phyloP scores from a whole-genome alignment of 768 basidiomycete genomes.

The Pleurotus tuoliensis region DNA sequence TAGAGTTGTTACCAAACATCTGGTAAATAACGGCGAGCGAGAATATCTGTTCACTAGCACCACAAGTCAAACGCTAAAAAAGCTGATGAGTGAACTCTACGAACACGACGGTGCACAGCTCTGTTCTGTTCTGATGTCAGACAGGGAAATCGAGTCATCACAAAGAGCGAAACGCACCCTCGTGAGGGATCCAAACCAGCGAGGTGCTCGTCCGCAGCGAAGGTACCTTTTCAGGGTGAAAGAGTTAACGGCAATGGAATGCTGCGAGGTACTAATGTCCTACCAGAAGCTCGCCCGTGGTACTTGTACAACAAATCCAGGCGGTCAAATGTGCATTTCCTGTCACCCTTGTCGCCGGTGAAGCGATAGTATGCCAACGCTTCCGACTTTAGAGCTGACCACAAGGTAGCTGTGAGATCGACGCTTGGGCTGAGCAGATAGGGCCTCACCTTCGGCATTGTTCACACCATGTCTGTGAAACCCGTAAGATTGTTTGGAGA shows the following conservation, averaged over 20 bases:
- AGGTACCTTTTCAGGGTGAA: conserved; percentile 24
- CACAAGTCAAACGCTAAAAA: background rate
- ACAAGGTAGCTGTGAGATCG: too few species aligned
- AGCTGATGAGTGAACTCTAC: conserved; percentile 4
- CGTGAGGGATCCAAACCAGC: conserved; percentile 38
- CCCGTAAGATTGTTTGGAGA: background rate
- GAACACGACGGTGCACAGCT: conserved; percentile 38
- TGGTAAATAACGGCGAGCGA: conserved; percentile 38
- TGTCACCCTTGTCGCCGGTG: conserved; percentile 34
- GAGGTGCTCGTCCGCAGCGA: conserved; percentile 37
- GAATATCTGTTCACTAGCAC: conserved; percentile 37
- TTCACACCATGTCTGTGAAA: conserved; percentile 36
- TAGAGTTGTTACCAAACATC: conserved; percentile 36
- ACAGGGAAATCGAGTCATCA: too few species aligned
- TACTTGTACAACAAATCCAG: conserved; percentile 34
- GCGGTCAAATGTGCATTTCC: conserved; percentile 33
- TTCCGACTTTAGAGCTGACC: conserved; percentile 35
- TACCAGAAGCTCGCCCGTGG: conserved; percentile 35
- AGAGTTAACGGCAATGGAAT: too few species aligned
- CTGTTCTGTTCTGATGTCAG: conserved; percentile 21
- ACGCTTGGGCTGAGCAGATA: background rate
- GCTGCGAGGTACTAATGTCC: too few species aligned
- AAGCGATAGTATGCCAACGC: conserved; percentile 39
- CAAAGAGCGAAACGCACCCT: conserved; percentile 22
- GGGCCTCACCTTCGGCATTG: conserved; percentile 28